These are phyloP conservation scores for Artomyces pyxidatus DNA, from an alignment of 768 basidiomycete genomes.

Conservation along the genomic window DNA sequence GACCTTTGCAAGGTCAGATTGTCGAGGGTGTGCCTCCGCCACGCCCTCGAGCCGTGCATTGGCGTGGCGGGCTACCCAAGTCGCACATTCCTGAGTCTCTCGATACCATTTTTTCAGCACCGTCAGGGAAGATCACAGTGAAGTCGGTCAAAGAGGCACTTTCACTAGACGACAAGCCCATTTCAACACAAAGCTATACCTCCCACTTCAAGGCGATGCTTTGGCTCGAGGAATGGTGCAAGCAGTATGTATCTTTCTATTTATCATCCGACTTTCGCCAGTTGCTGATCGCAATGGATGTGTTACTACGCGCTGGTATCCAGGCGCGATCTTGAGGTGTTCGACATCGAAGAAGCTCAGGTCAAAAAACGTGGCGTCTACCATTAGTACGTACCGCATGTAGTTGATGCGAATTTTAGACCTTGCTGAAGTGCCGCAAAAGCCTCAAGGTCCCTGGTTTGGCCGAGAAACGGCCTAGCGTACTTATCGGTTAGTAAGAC, in stretches of 20 bases:
- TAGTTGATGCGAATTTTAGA: background rate
- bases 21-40: conserved; percentile 31
- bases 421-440: background rate
- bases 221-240: conserved; percentile 44
- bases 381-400: conserved; percentile 2
- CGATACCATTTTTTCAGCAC: conserved; percentile 3
- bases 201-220: conserved; percentile 37
- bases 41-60: conserved; percentile 33
- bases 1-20: conserved; percentile 15
- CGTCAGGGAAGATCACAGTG: background rate
- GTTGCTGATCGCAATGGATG: no score
- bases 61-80: conserved; percentile 30
- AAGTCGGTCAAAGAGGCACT: conserved; percentile 23
- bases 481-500: conserved; percentile 1
- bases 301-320: no score
- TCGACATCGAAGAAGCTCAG: conserved; percentile 12
- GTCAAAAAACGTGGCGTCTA: conserved; percentile 5
- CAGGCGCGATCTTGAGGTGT: conserved; percentile 28
- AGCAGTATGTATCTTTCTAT: conserved; percentile 25
- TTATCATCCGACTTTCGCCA: background rate
- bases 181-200: conserved; percentile 34
- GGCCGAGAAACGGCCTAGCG: conserved; percentile 15
- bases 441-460: conserved; percentile 15
- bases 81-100: conserved; percentile 10
- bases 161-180: conserved; percentile 28